Evolutionary conservation across 139 green algal species (phyloP).

Genomic region (Haematococcus sp.): DNA sequence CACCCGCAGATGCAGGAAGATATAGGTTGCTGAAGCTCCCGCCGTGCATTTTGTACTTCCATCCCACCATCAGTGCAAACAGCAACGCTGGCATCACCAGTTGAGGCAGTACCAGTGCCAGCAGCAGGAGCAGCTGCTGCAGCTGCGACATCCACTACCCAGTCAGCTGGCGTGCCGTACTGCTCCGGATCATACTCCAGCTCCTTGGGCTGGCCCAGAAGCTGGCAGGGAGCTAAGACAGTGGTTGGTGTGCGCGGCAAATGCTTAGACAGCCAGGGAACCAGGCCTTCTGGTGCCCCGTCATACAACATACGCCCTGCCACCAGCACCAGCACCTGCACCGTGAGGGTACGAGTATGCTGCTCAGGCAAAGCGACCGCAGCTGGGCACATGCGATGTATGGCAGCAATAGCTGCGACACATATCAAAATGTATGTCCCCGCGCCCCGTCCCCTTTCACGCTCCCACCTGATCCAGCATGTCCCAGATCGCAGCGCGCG

Average conservation of each 20-base stretch:
- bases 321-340: constrained; percentile 5
- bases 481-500: constrained; percentile 53
- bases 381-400: neutral
- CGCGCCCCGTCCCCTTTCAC: neutral
- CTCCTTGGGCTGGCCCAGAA: neutral
- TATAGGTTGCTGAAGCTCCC: constrained; percentile 17
- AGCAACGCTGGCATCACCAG: neutral
- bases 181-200: constrained; percentile 4
- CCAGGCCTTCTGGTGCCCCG: neutral
- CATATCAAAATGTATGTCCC: neutral
- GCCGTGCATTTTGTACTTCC: neutral
- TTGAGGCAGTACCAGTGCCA: neutral
- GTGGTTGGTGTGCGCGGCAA: neutral
- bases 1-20: too few relatives aligned
- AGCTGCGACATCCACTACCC: constrained; percentile 16
- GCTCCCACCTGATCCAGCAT: constrained; percentile 47
- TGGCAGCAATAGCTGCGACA: neutral
- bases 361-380: too few relatives aligned
- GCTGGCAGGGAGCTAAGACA: neutral
- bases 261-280: constrained; percentile 19
- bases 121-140: constrained; percentile 1
- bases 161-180: constrained; percentile 25
- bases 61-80: neutral
- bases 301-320: constrained; percentile 13
- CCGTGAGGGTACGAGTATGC: too few relatives aligned